Conservation (phyloP, 495 filamentous ascomycete genomes). For the Geoglossum glabrum region DNA sequence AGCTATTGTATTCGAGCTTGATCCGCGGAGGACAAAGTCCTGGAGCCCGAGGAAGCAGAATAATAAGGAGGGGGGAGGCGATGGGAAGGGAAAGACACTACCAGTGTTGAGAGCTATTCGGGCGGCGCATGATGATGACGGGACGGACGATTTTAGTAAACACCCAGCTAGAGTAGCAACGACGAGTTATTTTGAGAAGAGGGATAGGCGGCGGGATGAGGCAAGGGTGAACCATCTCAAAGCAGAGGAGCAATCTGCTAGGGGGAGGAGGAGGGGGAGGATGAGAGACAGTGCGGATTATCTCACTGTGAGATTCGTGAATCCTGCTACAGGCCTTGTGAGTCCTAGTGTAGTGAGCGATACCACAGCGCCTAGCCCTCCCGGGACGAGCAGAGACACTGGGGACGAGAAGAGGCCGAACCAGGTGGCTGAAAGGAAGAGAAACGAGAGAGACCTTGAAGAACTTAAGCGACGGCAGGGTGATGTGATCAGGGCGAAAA, state of each 20-base stretch:
- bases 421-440: neutral
- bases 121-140: neutral
- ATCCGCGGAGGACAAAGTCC: neutral
- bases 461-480: neutral
- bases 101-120: neutral
- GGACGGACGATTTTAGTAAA: neutral
- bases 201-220: neutral
- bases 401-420: neutral
- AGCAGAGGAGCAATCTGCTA: neutral
- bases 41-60: neutral
- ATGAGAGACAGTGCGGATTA: slow-evolving; percentile 3
- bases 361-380: neutral
- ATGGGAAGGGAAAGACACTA: neutral
- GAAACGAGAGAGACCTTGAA: neutral
- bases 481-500: neutral
- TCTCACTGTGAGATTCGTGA: slow-evolving; percentile 1
- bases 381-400: neutral
- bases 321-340: slow-evolving; percentile 1
- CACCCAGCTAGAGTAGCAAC: neutral
- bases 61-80: neutral
- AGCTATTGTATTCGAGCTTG: neutral
- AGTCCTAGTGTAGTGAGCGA: slow-evolving; percentile 1
- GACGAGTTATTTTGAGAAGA: neutral
- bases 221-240: neutral
- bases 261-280: neutral